Evolutionary conservation across 441 rosid species (phyloP).

Genomic region (Corymbia citriodora): DNA sequence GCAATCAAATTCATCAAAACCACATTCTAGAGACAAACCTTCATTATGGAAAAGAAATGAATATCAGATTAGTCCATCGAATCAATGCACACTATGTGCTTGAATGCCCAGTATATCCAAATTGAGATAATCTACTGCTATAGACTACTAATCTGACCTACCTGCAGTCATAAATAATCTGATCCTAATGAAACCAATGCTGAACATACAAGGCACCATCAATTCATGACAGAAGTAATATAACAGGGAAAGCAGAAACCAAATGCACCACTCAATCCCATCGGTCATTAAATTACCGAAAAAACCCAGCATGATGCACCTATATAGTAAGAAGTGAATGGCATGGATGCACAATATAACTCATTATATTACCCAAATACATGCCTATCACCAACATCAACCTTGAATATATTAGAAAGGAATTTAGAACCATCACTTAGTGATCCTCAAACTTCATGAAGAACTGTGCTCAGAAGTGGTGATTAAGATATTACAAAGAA

Average conservation of each 20-base stretch:
- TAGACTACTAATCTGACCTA: not conserved
- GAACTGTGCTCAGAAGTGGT: not conserved
- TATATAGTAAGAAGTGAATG: not conserved
- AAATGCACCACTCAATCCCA: not conserved
- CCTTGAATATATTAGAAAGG: not conserved
- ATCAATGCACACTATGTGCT: not conserved
- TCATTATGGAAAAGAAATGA: not conserved
- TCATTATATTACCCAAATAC: not conserved
- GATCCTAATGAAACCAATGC: not conserved
- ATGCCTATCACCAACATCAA: not conserved
- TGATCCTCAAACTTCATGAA: not conserved
- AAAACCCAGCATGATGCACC: not conserved
- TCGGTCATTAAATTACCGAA: not conserved
- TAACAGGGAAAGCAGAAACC: not conserved
- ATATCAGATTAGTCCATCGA: not conserved
- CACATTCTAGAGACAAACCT: not conserved
- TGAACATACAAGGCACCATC: not conserved
- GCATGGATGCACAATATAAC: not conserved
- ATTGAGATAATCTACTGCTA: not conserved
- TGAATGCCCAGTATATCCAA: not conserved
- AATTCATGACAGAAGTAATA: not conserved
- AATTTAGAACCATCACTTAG: not conserved
- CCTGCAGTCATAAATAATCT: not conserved
- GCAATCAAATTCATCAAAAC: not conserved
- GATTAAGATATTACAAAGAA: not conserved